Evolutionary conservation across 2,329 filamentous ascomycete species (phyloP).

Genomic region (Colletotrichum tropicale): DNA sequence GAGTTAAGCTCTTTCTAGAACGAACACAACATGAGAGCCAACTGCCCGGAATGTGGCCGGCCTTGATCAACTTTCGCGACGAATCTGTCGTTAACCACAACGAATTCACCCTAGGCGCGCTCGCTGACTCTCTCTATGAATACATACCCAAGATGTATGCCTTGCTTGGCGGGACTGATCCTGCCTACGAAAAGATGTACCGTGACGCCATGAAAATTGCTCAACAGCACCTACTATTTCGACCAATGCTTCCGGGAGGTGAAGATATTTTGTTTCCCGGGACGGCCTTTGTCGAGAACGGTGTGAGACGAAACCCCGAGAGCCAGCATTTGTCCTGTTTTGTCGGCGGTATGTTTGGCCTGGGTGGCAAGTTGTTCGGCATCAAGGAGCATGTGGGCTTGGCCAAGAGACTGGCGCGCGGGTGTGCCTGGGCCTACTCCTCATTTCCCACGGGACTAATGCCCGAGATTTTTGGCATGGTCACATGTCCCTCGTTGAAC

Average conservation of each 20-base stretch:
- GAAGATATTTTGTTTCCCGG: constrained; percentile 64
- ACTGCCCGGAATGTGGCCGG: constrained; percentile 77
- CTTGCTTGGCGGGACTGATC: constrained; percentile 59
- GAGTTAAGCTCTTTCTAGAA: constrained; percentile 71
- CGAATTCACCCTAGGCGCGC: constrained; percentile 41
- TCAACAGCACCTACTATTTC: constrained; percentile 63
- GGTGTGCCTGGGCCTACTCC: constrained; percentile 56
- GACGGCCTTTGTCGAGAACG: constrained; percentile 27
- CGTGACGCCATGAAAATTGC: constrained; percentile 58
- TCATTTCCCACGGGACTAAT: constrained; percentile 54
- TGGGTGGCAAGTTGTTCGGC: constrained; percentile 50
- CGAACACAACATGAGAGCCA: constrained; percentile 68
- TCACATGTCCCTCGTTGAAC: constrained; percentile 41
- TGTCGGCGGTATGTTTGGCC: constrained; percentile 53
- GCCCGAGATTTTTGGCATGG: constrained; percentile 53
- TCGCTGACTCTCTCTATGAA: constrained; percentile 46
- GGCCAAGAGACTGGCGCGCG: constrained; percentile 50
- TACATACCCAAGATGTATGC: constrained; percentile 52
- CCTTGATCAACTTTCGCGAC: constrained; percentile 63
- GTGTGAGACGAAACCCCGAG: constrained; percentile 29
- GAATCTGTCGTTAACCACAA: constrained; percentile 38
- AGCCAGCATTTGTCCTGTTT: constrained; percentile 56
- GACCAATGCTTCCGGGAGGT: constrained; percentile 68
- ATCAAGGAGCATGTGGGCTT: constrained; percentile 44
- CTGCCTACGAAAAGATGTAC: constrained; percentile 63